A percentile compares a stretch with the other conserved stretches of the same genome.
Evolutionary conservation across 164 flowering plant species (phyloP).

Genomic region (Macadamia tetraphylla): DNA sequence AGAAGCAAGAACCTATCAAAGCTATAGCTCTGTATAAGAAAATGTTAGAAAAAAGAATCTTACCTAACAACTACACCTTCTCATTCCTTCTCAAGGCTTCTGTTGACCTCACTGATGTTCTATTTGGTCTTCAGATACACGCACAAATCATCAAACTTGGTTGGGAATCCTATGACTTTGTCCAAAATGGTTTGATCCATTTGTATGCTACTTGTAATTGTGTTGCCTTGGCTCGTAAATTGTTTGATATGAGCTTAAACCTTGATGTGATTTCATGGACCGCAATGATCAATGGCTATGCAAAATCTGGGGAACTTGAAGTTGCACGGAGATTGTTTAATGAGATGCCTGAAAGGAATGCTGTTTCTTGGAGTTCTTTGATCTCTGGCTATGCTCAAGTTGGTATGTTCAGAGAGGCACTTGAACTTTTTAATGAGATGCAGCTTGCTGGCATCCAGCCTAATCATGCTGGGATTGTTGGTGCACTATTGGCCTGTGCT

Average conservation of each 20-base stretch:
- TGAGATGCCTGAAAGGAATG: conserved; percentile 54
- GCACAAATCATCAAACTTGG: conserved; percentile 43
- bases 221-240: conserved; percentile 34
- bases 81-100: conserved; percentile 57
- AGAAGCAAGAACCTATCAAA: conserved; percentile 23
- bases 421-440: conserved; percentile 44
- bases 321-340: conserved; percentile 47
- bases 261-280: conserved; percentile 67
- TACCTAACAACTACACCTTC: conserved; percentile 71
- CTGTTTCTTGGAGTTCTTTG: conserved; percentile 57
- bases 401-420: conserved; percentile 38
- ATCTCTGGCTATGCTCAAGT: conserved; percentile 39
- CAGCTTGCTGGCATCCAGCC: conserved; percentile 32
- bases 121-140: conserved; percentile 27
- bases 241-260: conserved; percentile 42
- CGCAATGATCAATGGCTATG: conserved; percentile 57
- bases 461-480: conserved; percentile 42
- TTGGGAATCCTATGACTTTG: conserved; percentile 71
- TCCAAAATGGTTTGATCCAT: conserved; percentile 59
- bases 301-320: conserved; percentile 30
- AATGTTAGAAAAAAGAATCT: conserved; percentile 31
- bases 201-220: conserved; percentile 40
- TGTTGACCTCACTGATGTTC: conserved; percentile 21
- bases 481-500: conserved; percentile 46
- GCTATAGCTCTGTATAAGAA: conserved; percentile 33